A percentile compares a stretch with the other conserved stretches of the same genome.
phyloP scores from a whole-genome alignment of 768 basidiomycete species.

The Amanita pallidorosea region DNA sequence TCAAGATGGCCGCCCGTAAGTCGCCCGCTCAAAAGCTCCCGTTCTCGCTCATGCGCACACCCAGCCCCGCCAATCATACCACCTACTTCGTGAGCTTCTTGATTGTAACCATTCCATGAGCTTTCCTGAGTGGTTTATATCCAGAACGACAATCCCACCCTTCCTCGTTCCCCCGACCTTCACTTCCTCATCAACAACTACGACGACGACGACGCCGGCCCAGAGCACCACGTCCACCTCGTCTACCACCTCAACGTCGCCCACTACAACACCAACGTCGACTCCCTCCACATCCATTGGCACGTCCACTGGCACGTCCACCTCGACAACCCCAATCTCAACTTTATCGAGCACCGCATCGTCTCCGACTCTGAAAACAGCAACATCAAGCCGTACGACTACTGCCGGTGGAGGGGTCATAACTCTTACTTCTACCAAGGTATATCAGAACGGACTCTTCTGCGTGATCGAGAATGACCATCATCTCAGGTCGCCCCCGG shows the following conservation, averaged over 20 bases:
- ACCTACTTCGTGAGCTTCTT: not conserved
- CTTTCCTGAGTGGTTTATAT: not conserved
- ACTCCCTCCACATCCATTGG: conserved; percentile 6
- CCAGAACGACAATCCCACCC: not conserved
- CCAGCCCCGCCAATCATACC: not conserved
- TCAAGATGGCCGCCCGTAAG: not conserved
- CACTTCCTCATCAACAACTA: conserved; percentile 1
- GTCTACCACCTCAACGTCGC: conserved; percentile 3
- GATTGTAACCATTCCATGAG: not conserved
- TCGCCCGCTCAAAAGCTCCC: not conserved
- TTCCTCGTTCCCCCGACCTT: conserved; percentile 1
- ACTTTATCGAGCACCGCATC: conserved; percentile 1
- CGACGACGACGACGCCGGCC: not conserved
- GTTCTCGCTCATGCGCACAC: not conserved
- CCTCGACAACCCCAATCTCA: conserved; percentile 5
- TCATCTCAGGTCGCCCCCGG: conserved; percentile 5
- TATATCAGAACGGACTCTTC: not conserved
- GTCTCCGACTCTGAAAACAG: not conserved
- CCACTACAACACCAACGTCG: conserved; percentile 5
- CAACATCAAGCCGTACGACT: conserved; percentile 21
- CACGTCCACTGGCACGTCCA: not conserved
- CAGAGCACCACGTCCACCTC: conserved; percentile 4
- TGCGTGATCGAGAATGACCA: not conserved
- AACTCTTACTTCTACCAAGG: conserved; percentile 12
- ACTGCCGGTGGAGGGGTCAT: conserved; percentile 6